phyloP scores from a whole-genome alignment of 1,139 yeast genomes.

The Casaregolazyma suthepensis region DNA sequence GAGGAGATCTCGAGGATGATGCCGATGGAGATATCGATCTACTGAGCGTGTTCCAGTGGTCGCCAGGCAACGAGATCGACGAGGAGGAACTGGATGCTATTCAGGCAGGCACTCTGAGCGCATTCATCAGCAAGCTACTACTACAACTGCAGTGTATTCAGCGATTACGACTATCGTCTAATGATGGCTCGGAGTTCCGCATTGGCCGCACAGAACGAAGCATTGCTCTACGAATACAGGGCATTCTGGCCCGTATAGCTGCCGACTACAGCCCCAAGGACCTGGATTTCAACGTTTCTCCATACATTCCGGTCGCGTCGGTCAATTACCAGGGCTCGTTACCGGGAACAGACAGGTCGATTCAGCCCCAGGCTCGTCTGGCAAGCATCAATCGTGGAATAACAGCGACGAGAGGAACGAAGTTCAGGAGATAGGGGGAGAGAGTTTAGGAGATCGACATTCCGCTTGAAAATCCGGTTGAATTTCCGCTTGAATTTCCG shows the following conservation, averaged over 20 bases:
- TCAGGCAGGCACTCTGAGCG: conserved; percentile 41
- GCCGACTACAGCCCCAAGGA: conserved; percentile 27
- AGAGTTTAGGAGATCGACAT: too few relatives aligned
- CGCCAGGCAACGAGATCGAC: conserved; percentile 45
- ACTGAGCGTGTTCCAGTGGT: conserved; percentile 48
- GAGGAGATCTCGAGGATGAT: conserved; percentile 24
- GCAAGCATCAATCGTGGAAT: conserved; percentile 11
- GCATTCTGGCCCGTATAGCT: conserved; percentile 44
- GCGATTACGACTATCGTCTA: conserved; percentile 45
- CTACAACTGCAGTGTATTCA: conserved; percentile 59
- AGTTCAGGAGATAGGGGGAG: background rate
- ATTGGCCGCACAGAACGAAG: conserved; percentile 44
- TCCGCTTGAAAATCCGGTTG: too few relatives aligned
- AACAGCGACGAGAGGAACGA: background rate
- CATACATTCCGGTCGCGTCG: conserved; percentile 58
- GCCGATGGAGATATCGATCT: conserved; percentile 32
- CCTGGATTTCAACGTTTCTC: conserved; percentile 26
- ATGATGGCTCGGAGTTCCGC: conserved; percentile 26
- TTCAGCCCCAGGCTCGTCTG: conserved; percentile 11
- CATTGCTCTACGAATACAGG: conserved; percentile 45
- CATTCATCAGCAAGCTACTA: conserved; percentile 51
- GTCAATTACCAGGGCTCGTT: conserved; percentile 73
- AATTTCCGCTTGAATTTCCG: too few relatives aligned
- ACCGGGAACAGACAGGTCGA: conserved; percentile 48
- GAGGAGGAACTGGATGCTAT: conserved; percentile 51